Conservation (phyloP, 768 basidiomycete species). For the Exidia glandulosa region DNA sequence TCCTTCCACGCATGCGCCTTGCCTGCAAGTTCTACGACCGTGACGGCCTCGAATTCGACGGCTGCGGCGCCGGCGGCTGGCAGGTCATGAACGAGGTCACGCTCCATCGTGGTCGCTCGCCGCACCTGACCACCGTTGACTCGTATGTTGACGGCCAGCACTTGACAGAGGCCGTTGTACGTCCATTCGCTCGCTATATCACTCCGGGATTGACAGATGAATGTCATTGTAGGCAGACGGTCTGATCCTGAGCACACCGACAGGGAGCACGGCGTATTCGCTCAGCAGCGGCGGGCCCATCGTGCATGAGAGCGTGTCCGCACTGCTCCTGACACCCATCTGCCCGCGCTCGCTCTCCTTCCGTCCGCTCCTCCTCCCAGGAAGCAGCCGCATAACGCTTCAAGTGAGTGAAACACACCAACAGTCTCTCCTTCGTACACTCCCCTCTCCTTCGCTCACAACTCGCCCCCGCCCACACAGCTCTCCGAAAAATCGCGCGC, state of each 20-base stretch:
- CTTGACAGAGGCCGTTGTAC: slow-evolving; percentile 87
- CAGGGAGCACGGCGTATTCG: slow-evolving; percentile 93
- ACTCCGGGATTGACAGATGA: slow-evolving; percentile 1
- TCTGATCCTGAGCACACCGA: slow-evolving; percentile 88
- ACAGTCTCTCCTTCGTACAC: not conserved
- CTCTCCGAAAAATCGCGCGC: slow-evolving; percentile 79
- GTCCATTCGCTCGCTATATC: slow-evolving; percentile 30
- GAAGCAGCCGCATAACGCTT: slow-evolving; percentile 22
- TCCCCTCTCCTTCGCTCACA: not conserved
- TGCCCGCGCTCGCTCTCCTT: slow-evolving; percentile 89
- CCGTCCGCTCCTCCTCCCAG: slow-evolving; percentile 80
- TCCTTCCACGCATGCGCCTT: slow-evolving; percentile 86
- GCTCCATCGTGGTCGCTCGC: slow-evolving; percentile 81
- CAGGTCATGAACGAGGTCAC: slow-evolving; percentile 92
- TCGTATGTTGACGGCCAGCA: slow-evolving; percentile 91
- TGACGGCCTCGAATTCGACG: slow-evolving; percentile 22
- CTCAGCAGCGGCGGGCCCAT: slow-evolving; percentile 93
- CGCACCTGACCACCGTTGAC: slow-evolving; percentile 88
- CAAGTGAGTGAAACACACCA: slow-evolving; percentile 20
- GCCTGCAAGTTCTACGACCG: slow-evolving; percentile 67
- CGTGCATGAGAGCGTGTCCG: slow-evolving; percentile 84
- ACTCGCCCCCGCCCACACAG: slow-evolving; percentile 26
- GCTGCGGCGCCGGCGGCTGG: slow-evolving; percentile 6
- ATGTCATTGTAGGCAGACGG: slow-evolving; percentile 64
- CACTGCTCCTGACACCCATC: slow-evolving; percentile 89